Percentiles rank a stretch among this genome's conserved stretches.
phyloP scores from a whole-genome alignment of 768 basidiomycete genomes.

The Chalciporus piperatus region DNA sequence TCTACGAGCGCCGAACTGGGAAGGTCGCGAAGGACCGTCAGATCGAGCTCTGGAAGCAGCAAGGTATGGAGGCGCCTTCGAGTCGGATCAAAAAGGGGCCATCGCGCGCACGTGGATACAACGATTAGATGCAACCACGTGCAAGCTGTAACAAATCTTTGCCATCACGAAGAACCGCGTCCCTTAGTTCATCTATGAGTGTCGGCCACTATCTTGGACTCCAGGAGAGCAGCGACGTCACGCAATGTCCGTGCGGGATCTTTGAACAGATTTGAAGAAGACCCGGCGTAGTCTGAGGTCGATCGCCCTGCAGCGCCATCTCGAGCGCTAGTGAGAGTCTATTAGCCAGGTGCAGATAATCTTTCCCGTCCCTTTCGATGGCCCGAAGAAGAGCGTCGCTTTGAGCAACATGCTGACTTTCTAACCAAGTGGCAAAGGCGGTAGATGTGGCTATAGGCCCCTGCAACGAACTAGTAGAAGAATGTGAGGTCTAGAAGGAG shows the following conservation, averaged over 20 bases:
- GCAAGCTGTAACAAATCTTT: constrained; percentile 13
- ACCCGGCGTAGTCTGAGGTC: background rate
- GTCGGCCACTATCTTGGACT: constrained; percentile 7
- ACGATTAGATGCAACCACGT: constrained; percentile 47
- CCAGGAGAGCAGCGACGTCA: constrained; percentile 14
- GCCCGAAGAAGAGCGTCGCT: constrained; percentile 3
- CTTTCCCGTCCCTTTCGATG: constrained; percentile 22
- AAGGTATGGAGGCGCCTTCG: constrained; percentile 52
- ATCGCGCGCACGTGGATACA: constrained; percentile 52
- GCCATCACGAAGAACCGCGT: constrained; percentile 24
- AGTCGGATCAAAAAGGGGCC: constrained; percentile 27
- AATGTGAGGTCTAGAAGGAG: too few species aligned
- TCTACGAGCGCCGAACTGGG: constrained; percentile 62
- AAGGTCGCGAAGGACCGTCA: constrained; percentile 72
- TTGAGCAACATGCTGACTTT: too few species aligned
- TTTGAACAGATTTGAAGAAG: background rate
- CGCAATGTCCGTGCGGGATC: constrained; percentile 15
- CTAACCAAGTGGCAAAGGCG: too few species aligned
- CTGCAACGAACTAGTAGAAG: too few species aligned
- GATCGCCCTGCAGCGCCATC: constrained; percentile 10
- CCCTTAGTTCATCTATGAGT: constrained; percentile 15
- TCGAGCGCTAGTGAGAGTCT: constrained; percentile 18
- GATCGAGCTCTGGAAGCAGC: constrained; percentile 66
- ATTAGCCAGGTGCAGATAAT: constrained; percentile 19
- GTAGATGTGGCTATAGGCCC: too few species aligned